Conservation (phyloP, 225 moss, liverwort and hornwort species). For the Marchantia polymorpha region DNA sequence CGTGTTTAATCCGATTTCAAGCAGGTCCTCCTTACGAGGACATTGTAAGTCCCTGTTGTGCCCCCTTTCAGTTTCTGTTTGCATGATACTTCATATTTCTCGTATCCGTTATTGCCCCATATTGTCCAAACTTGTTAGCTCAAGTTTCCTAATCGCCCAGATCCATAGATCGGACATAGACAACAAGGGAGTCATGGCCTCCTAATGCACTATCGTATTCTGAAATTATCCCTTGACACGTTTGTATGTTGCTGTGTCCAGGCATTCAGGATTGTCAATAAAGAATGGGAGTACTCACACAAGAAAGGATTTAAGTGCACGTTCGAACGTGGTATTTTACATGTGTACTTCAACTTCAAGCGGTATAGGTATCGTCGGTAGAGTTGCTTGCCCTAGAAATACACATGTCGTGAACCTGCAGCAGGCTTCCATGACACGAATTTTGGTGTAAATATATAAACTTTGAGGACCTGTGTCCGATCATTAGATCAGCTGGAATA, state of each 20-base stretch:
- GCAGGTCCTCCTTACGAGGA: slow-evolving; percentile 97
- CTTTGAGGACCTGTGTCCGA: not conserved
- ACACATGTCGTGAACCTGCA: not conserved
- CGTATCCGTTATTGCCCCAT: not conserved
- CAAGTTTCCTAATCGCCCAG: not conserved
- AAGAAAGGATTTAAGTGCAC: slow-evolving; percentile 99
- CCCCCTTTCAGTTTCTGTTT: not conserved
- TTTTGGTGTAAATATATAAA: not conserved
- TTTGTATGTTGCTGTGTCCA: slow-evolving; percentile 19
- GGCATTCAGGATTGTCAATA: slow-evolving; percentile 92
- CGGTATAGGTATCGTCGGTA: slow-evolving; percentile 81
- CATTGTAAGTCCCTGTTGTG: slow-evolving; percentile 49
- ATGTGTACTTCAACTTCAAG: slow-evolving; percentile 96
- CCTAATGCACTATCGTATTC: too few relatives aligned
- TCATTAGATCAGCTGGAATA: not conserved
- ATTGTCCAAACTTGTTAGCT: not conserved
- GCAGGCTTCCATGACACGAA: not conserved
- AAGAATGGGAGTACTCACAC: slow-evolving; percentile 94
- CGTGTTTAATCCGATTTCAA: slow-evolving; percentile 84
- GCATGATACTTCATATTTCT: not conserved
- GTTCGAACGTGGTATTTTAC: slow-evolving; percentile 85
- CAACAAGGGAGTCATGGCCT: too few relatives aligned
- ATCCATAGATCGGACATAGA: not conserved
- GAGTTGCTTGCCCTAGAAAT: not conserved
- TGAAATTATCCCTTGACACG: not conserved